Conservation (phyloP, 208 protist genomes). For the Acanthamoeba healyi region DNA sequence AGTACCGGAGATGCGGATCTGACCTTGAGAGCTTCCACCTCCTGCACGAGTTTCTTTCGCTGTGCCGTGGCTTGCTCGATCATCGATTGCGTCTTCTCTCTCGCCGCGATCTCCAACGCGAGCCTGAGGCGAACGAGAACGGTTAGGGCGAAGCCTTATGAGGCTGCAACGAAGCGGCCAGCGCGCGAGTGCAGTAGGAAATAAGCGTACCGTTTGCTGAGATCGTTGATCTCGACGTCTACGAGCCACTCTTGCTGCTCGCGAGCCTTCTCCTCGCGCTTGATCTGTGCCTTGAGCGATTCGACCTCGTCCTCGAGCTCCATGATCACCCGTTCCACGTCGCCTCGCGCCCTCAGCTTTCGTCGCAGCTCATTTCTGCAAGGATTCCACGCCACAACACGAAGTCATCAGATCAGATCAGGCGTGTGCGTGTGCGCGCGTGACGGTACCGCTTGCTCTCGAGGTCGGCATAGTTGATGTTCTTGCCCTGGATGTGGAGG, state of each 20-base stretch:
- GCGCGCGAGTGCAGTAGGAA: neutral
- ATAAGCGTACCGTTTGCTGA: neutral
- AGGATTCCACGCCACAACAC: neutral
- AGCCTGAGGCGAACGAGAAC: neutral
- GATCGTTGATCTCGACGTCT: conserved; percentile 28
- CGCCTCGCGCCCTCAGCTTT: conserved; percentile 34
- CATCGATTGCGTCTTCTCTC: neutral
- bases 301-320: conserved; percentile 43
- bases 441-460: conserved; percentile 4
- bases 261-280: neutral
- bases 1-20: neutral
- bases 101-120: neutral
- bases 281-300: neutral
- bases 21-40: conserved; percentile 11
- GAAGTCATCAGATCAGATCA: neutral
- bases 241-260: conserved; percentile 38
- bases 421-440: too few species aligned
- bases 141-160: too few species aligned
- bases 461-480: neutral
- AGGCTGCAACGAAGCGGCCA: too few species aligned
- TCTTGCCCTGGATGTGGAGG: conserved; percentile 17
- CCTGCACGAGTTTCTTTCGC: neutral
- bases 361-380: conserved; percentile 9
- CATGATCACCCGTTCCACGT: conserved; percentile 5
- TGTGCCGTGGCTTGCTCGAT: neutral